These are phyloP conservation scores for Lenzites betulinus DNA, from an alignment of 768 basidiomycete genomes.

Conservation along the genomic window DNA sequence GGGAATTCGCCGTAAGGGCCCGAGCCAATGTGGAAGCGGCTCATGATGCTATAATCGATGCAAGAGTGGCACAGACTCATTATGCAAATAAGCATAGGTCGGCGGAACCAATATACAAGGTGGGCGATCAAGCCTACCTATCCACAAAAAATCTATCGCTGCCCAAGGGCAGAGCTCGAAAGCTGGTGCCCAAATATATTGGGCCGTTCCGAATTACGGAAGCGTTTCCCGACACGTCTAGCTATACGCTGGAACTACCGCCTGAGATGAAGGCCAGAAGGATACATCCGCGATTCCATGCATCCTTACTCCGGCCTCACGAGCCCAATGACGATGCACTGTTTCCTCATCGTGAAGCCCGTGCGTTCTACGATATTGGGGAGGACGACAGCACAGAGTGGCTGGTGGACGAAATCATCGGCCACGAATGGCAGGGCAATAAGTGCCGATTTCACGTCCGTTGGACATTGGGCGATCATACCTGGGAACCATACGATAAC, in stretches of 20 bases:
- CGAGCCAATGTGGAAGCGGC: constrained; percentile 29
- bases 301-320: constrained; percentile 31
- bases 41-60: constrained; percentile 41
- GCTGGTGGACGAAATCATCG: no score
- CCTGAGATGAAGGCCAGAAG: no score
- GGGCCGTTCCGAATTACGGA: constrained; percentile 39
- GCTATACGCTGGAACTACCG: constrained; percentile 37
- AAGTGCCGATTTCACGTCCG: no score
- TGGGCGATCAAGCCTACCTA: constrained; percentile 37
- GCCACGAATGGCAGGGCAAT: no score
- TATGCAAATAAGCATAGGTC: constrained; percentile 31
- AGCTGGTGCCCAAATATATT: constrained; percentile 40
- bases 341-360: constrained; percentile 36
- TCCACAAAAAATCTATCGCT: no score
- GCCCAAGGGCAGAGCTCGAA: constrained; percentile 34
- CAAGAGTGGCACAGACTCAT: constrained; percentile 32
- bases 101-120: constrained; percentile 19
- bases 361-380: neutral
- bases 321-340: constrained; percentile 33
- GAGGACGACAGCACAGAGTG: no score
- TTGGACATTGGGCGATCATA: no score
- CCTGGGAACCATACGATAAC: no score
- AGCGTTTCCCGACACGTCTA: constrained; percentile 24
- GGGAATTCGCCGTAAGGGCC: neutral
- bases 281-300: no score